phyloP scores from a whole-genome alignment of 1,284 basidiomycete genomes.

The Cutaneotrichosporon mucoides region DNA sequence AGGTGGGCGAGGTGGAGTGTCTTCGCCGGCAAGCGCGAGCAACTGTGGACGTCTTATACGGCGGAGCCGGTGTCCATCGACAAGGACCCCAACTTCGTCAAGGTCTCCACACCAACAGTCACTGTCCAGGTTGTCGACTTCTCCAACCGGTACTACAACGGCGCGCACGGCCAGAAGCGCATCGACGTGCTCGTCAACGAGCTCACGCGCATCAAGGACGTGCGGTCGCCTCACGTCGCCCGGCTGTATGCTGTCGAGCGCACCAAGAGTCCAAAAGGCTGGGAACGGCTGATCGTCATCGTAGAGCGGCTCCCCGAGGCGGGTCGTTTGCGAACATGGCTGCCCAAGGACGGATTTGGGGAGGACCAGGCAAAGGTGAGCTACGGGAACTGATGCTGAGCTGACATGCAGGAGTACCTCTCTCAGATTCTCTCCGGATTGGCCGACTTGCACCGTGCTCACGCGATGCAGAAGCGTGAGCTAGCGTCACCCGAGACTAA shows the following conservation, averaged over 20 bases:
- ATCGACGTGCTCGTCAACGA: slow-evolving; percentile 40
- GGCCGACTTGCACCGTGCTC: slow-evolving; percentile 34
- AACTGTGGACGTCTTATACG: slow-evolving; percentile 45
- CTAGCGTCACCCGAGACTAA: not conserved
- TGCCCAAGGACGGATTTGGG: slow-evolving; percentile 39
- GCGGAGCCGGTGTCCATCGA: slow-evolving; percentile 32
- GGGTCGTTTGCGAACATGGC: slow-evolving; percentile 36
- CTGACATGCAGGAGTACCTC: slow-evolving; percentile 36
- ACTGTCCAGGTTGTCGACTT: slow-evolving; percentile 47
- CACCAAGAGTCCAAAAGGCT: slow-evolving; percentile 41
- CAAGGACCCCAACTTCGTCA: slow-evolving; percentile 55
- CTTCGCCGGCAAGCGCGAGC: slow-evolving; percentile 40
- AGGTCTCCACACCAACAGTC: slow-evolving; percentile 48
- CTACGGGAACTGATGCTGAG: not conserved
- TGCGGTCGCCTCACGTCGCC: slow-evolving; percentile 33
- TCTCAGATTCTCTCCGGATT: slow-evolving; percentile 43
- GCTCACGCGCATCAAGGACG: slow-evolving; percentile 28
- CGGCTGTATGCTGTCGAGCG: slow-evolving; percentile 39
- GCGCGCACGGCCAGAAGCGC: slow-evolving; percentile 36
- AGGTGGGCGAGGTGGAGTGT: slow-evolving; percentile 35
- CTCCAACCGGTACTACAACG: slow-evolving; percentile 38
- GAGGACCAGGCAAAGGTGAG: slow-evolving; percentile 40
- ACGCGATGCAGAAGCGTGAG: slow-evolving; percentile 44
- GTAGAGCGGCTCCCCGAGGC: slow-evolving; percentile 38
- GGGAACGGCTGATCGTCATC: slow-evolving; percentile 43